These are phyloP conservation scores for Hygrophoropsis aurantiaca DNA, from an alignment of 768 basidiomycete genomes.

Conservation along the genomic window DNA sequence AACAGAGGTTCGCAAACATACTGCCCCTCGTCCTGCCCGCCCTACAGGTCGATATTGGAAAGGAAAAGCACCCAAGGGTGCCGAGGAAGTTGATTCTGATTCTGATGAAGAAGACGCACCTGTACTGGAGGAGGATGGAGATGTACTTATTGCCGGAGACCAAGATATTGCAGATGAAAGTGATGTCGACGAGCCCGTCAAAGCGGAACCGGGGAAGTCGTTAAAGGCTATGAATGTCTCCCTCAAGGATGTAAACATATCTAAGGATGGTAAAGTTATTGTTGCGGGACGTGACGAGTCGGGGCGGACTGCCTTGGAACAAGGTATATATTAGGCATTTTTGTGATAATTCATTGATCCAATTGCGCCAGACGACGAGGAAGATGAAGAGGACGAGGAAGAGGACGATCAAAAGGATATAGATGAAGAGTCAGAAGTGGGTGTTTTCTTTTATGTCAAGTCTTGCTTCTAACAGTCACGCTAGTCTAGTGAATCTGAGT, in stretches of 20 bases:
- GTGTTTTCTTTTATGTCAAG: conserved; percentile 15
- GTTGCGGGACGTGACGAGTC: conserved; percentile 79
- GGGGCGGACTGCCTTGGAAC: conserved; percentile 67
- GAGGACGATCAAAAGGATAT: conserved; percentile 36
- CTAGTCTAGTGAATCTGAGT: conserved; percentile 85
- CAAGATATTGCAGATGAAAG: conserved; percentile 48
- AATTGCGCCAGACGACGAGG: too few species aligned
- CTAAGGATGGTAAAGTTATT: conserved; percentile 75
- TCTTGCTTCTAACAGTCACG: conserved; percentile 13
- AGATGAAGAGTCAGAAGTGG: conserved; percentile 41
- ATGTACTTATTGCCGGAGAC: conserved; percentile 60
- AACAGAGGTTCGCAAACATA: conserved; percentile 57
- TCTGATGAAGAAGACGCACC: conserved; percentile 59
- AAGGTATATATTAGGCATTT: conserved; percentile 38
- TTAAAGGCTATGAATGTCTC: conserved; percentile 68
- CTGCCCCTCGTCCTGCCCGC: conserved; percentile 69
- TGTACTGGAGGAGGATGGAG: conserved; percentile 48
- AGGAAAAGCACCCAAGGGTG: conserved; percentile 84
- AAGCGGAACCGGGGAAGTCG: conserved; percentile 31
- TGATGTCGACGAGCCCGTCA: conserved; percentile 45
- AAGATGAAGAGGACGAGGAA: conserved; percentile 48
- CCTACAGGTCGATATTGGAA: conserved; percentile 89
- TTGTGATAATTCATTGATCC: too few species aligned
- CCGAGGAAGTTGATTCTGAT: conserved; percentile 56
- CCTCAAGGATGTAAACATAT: conserved; percentile 79